These are phyloP conservation scores for Henckelia pumila DNA, from an alignment of 257 asterid species.

Conservation along the genomic window DNA sequence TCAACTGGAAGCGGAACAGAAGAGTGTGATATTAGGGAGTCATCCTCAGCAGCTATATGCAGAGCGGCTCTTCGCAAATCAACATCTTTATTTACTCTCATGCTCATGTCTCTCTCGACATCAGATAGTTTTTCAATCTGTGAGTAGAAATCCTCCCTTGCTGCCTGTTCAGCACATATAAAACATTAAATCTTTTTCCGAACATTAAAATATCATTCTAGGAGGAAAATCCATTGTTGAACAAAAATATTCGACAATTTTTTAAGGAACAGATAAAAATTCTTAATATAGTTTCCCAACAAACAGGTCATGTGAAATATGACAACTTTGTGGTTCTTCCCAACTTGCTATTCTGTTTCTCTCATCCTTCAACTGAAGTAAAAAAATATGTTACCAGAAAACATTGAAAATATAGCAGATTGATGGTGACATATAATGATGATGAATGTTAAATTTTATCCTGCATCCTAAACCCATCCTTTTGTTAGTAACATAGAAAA, in stretches of 20 bases:
- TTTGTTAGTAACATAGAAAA: too few species aligned
- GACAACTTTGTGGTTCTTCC: too few species aligned
- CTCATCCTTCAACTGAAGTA: too few species aligned
- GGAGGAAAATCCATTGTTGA: slow-evolving; percentile 8
- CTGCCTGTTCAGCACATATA: slow-evolving; percentile 46
- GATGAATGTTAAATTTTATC: too few species aligned
- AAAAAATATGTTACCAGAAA: too few species aligned
- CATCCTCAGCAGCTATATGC: slow-evolving; percentile 81
- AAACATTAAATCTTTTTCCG: slow-evolving; percentile 4
- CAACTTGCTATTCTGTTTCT: too few species aligned
- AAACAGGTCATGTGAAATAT: too few species aligned
- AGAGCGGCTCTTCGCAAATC: slow-evolving; percentile 71
- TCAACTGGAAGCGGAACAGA: slow-evolving; percentile 91
- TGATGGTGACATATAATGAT: too few species aligned
- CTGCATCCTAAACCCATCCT: too few species aligned
- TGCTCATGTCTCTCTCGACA: slow-evolving; percentile 65
- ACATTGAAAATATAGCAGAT: too few species aligned
- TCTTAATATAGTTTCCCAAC: too few species aligned
- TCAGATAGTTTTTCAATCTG: slow-evolving; percentile 50
- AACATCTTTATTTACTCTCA: slow-evolving; percentile 51
- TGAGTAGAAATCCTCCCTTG: slow-evolving; percentile 59
- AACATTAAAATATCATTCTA: not conserved
- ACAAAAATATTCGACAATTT: not conserved
- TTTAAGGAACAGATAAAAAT: too few species aligned
- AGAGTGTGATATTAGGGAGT: slow-evolving; percentile 74